Base-by-base conservation (phyloP, 768 basidiomycete genomes). In the Phlegmacium glaucopus region DNA sequence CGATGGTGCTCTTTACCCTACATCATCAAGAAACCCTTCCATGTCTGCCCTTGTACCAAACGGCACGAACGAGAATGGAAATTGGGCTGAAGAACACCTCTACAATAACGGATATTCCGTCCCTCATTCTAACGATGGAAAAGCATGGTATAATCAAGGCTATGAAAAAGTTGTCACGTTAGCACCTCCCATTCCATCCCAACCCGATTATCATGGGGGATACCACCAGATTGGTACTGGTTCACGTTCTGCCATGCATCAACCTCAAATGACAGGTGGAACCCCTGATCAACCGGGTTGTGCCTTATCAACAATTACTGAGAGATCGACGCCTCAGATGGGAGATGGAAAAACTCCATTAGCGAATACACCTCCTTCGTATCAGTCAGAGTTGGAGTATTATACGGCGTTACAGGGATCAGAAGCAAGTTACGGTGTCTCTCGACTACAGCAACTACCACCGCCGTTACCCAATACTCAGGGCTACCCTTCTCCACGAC, bases 241-340 rank as follows among this genome's bases (percentile, higher is more conserved):
- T 29, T 15, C 22, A 25, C 40, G 13, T 42, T 9, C 27, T 4
- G 13, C 44, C 47, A 17, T 39, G 40, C 29, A 18, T 3, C 16
- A 43, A 48, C 30, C 44, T 13, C 44, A 40, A 6, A 28, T 9
- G 3, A 25, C 38, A 10, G 50, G 44, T 10, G 52, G 53, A 6
- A 57, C 57, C 4, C 57, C 63, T 2, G 58, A 61, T 26, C 51
- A 37, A 15, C 60, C 59, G 1, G 61, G 58, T 2, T 50, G 53
- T 26, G 57, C 59, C 1, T 52, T 64, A 1, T 62, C 61, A 13
- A 64, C 63, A 16, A 64, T 64, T 40, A 64, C 63, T 8, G 63
- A 64, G 49, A 59, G 53, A 39, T 61, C 59, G 38, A 62, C 63
- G n/a, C 63, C 63, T 13, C 56, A 53, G 43, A 49, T 55, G 51